Percentiles rank a stretch among this genome's conserved stretches.
These are phyloP conservation scores for Diaporthe sp. DNA, from an alignment of 2,329 filamentous ascomycete species.

Conservation along the genomic window DNA sequence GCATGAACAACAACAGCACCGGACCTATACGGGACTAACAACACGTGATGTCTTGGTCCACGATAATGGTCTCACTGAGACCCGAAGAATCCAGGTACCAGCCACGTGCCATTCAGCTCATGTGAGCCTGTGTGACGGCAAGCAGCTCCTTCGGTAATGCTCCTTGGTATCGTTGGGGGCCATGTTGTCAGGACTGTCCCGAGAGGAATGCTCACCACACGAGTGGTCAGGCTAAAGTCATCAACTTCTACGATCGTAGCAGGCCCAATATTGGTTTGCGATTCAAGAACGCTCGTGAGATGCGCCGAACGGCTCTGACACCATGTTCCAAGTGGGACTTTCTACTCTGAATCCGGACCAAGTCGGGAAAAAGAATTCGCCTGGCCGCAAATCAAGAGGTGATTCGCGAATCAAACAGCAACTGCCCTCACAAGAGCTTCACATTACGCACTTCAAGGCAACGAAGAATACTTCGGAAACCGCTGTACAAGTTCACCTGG, in stretches of 20 bases:
- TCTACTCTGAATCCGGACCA: background rate
- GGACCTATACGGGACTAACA: constrained; percentile 6
- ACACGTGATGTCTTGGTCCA: constrained; percentile 14
- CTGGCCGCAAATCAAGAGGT: background rate
- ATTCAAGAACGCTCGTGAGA: background rate
- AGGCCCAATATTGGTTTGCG: too few species aligned
- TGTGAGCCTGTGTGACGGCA: constrained; percentile 15
- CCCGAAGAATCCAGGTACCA: background rate
- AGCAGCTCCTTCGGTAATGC: constrained; percentile 3
- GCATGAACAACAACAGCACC: constrained; percentile 20
- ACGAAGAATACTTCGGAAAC: background rate
- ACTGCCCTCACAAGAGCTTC: background rate
- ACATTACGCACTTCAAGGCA: background rate
- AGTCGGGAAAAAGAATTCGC: background rate
- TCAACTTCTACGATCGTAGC: background rate
- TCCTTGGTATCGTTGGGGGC: background rate
- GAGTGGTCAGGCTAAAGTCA: background rate
- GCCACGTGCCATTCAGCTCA: constrained; percentile 11
- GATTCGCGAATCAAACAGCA: background rate
- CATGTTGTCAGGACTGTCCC: background rate
- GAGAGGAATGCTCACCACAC: background rate
- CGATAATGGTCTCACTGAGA: constrained; percentile 1
- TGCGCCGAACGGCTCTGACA: background rate
- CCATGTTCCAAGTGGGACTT: background rate
- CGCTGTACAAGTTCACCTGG: background rate